A percentile compares a stretch with the other conserved stretches of the same genome.
Evolutionary conservation across 2,329 filamentous ascomycete genomes (phyloP).

Genomic region (Aureobasidium zeae): DNA sequence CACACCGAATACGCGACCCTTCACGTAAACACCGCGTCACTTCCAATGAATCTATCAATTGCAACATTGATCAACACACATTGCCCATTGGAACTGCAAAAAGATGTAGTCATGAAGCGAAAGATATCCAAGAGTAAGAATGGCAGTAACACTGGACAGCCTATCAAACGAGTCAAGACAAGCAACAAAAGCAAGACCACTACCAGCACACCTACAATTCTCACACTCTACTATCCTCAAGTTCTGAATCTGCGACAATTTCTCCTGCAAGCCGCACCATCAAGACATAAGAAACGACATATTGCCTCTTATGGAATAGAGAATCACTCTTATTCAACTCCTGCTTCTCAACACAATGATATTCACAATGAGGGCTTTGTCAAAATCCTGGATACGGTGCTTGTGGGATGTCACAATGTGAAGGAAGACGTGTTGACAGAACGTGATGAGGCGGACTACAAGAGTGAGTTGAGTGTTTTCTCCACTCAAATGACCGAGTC

Average conservation of each 20-base stretch:
- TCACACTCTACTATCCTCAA: slow-evolving; percentile 58
- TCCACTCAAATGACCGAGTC: slow-evolving; percentile 35
- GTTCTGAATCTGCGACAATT: slow-evolving; percentile 62
- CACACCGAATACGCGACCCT: not conserved
- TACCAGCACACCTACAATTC: slow-evolving; percentile 18
- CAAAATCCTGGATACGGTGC: slow-evolving; percentile 56
- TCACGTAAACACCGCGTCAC: slow-evolving; percentile 9
- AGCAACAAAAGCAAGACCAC: not conserved
- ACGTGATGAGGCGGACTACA: slow-evolving; percentile 22
- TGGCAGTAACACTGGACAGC: not conserved
- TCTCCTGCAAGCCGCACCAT: slow-evolving; percentile 62
- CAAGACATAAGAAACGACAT: slow-evolving; percentile 44
- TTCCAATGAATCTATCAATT: not conserved
- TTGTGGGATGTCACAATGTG: slow-evolving; percentile 49
- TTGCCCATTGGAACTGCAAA: too few species aligned
- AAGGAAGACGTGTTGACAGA: slow-evolving; percentile 39
- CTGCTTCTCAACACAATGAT: slow-evolving; percentile 33
- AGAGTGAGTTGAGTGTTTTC: slow-evolving; percentile 36
- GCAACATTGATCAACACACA: not conserved
- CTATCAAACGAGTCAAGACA: not conserved
- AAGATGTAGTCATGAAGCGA: slow-evolving; percentile 3
- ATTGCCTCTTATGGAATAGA: slow-evolving; percentile 43
- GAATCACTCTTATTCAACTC: slow-evolving; percentile 34
- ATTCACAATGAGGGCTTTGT: slow-evolving; percentile 36
- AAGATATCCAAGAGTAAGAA: not conserved